phyloP scores from a whole-genome alignment of 306 rosid genomes.

The Sicyos baderoa region DNA sequence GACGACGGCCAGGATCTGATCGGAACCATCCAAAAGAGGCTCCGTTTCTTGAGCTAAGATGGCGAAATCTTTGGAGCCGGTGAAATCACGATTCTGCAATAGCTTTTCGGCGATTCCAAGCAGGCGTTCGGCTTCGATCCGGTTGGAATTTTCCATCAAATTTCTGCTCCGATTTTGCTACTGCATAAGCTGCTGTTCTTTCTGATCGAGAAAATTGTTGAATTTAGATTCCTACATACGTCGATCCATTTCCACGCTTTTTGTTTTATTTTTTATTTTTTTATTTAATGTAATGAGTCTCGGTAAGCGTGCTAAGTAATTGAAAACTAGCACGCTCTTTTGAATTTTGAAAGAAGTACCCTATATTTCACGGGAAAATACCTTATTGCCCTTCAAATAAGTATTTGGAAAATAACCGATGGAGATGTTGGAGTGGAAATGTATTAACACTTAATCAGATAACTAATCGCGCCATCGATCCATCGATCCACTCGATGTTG shows the following conservation, averaged over 20 bases:
- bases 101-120: slow-evolving; percentile 77
- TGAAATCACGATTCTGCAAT: slow-evolving; percentile 55
- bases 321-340: not conserved
- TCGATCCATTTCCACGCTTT: not conserved
- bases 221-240: not conserved
- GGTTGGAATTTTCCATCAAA: slow-evolving; percentile 33
- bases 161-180: not conserved
- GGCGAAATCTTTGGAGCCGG: slow-evolving; percentile 65
- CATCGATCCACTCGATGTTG: too few species aligned
- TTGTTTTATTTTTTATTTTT: not conserved
- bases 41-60: slow-evolving; percentile 80
- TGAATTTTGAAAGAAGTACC: not conserved
- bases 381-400: not conserved
- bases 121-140: slow-evolving; percentile 71
- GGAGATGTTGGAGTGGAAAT: too few species aligned
- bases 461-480: too few species aligned
- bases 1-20: slow-evolving; percentile 73
- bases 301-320: not conserved
- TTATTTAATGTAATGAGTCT: not conserved
- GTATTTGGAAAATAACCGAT: too few species aligned
- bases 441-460: too few species aligned
- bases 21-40: slow-evolving; percentile 80
- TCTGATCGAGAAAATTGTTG: not conserved
- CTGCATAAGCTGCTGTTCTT: not conserved
- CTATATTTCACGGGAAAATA: not conserved